Evolutionary conservation across 2,329 filamentous ascomycete genomes (phyloP).

Genomic region (Colletotrichum limetticola): DNA sequence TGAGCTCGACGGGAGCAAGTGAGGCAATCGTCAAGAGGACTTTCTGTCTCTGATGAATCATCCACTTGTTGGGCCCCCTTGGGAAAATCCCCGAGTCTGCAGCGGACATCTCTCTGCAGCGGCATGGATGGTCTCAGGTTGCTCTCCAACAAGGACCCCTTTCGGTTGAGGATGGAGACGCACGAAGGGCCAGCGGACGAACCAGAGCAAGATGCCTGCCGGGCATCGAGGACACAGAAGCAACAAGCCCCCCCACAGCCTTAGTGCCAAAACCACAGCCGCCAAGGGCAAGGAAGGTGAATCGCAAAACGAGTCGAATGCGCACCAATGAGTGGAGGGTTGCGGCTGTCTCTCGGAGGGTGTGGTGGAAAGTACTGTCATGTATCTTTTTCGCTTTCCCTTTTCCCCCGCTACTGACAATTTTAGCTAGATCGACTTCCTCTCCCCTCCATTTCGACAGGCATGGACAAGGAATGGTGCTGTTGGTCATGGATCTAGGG

Average conservation of each 20-base stretch:
- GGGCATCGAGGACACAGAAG: constrained; percentile 1
- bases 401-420: neutral
- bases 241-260: constrained; percentile 14
- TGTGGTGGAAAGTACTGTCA: constrained; percentile 17
- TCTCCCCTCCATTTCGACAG: constrained; percentile 11
- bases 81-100: constrained; percentile 33
- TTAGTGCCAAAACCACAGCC: constrained; percentile 7
- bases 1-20: neutral
- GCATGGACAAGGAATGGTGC: constrained; percentile 21
- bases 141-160: constrained; percentile 10
- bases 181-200: constrained; percentile 12
- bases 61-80: constrained; percentile 20
- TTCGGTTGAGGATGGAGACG: constrained; percentile 27
- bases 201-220: constrained; percentile 27
- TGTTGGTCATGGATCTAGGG: constrained; percentile 29
- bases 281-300: constrained; percentile 31
- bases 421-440: constrained; percentile 7
- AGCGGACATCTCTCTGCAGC: constrained; percentile 31
- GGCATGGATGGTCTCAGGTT: constrained; percentile 28
- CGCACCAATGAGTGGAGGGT: constrained; percentile 32
- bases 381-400: constrained; percentile 2
- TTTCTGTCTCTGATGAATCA: constrained; percentile 15
- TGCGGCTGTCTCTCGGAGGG: constrained; percentile 16
- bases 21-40: neutral
- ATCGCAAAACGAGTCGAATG: constrained; percentile 28